These are phyloP conservation scores for Penicillium verrucosum DNA, from an alignment of 2,329 filamentous ascomycete species.

Conservation along the genomic window DNA sequence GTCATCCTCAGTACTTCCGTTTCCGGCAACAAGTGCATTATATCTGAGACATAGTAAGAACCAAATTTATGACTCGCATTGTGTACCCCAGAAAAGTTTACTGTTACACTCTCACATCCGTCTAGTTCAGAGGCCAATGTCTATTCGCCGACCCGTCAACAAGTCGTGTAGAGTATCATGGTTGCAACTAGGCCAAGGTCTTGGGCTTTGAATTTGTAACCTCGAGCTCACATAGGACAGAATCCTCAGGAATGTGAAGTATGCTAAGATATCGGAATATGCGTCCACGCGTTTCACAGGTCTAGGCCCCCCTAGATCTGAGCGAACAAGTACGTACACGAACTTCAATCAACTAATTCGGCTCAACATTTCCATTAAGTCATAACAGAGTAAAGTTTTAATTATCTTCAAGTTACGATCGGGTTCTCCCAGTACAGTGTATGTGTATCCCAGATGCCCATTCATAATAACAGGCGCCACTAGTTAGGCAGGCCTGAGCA, in stretches of 20 bases:
- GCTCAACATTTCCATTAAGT: not conserved
- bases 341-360: not conserved
- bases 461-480: not conserved
- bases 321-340: not conserved
- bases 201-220: not conserved
- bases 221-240: not conserved
- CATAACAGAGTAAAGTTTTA: not conserved
- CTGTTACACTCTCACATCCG: not conserved
- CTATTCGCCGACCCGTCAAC: not conserved
- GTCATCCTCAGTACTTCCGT: constrained; percentile 1
- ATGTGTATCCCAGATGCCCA: not conserved
- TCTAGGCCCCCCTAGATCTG: not conserved
- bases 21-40: constrained; percentile 8
- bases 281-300: not conserved
- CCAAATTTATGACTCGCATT: not conserved
- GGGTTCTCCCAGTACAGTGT: not conserved
- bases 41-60: not conserved
- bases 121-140: not conserved
- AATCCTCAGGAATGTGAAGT: not conserved
- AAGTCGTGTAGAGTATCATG: not conserved
- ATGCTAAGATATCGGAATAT: not conserved
- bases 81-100: not conserved
- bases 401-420: not conserved
- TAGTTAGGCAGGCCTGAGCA: not conserved
- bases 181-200: not conserved